phyloP scores from a whole-genome alignment of 2,329 filamentous ascomycete genomes.

The Dryadomyces sulphureus region DNA sequence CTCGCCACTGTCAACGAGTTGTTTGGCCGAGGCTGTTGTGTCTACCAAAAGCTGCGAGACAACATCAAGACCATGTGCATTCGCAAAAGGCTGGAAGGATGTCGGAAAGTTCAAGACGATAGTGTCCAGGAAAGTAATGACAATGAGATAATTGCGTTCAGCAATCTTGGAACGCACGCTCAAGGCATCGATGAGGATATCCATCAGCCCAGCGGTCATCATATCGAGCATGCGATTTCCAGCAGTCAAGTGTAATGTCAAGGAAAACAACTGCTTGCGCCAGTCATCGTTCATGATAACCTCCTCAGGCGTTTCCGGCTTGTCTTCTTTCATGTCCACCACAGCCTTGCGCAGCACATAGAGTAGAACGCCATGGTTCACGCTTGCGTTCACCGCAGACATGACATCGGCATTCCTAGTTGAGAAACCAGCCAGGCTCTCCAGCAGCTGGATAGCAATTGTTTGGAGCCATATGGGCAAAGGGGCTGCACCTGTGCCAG shows the following conservation, averaged over 20 bases:
- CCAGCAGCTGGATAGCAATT: conserved; percentile 64
- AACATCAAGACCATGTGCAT: conserved; percentile 72
- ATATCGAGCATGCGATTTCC: conserved; percentile 65
- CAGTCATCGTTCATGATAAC: conserved; percentile 67
- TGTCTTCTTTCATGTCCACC: conserved; percentile 55
- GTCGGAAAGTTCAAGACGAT: conserved; percentile 76
- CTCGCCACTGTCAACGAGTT: conserved; percentile 49
- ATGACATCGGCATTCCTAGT: conserved; percentile 68
- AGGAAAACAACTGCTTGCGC: conserved; percentile 78
- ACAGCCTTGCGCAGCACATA: conserved; percentile 88
- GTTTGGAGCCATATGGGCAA: conserved; percentile 70
- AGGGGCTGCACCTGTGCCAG: conserved; percentile 43
- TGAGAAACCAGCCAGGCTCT: conserved; percentile 71
- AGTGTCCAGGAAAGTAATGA: conserved; percentile 76
- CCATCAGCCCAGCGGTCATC: conserved; percentile 77
- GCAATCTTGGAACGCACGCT: conserved; percentile 69
- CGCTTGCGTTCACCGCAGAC: conserved; percentile 82
- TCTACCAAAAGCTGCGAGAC: conserved; percentile 76
- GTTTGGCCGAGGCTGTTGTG: conserved; percentile 57
- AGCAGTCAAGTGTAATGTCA: conserved; percentile 68
- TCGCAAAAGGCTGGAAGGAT: conserved; percentile 71
- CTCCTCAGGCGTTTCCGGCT: conserved; percentile 40
- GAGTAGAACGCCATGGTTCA: conserved; percentile 89
- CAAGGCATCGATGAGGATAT: conserved; percentile 78
- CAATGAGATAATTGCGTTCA: conserved; percentile 67